Conservation (phyloP, 768 basidiomycete species). For the Rhodocollybia butyracea region DNA sequence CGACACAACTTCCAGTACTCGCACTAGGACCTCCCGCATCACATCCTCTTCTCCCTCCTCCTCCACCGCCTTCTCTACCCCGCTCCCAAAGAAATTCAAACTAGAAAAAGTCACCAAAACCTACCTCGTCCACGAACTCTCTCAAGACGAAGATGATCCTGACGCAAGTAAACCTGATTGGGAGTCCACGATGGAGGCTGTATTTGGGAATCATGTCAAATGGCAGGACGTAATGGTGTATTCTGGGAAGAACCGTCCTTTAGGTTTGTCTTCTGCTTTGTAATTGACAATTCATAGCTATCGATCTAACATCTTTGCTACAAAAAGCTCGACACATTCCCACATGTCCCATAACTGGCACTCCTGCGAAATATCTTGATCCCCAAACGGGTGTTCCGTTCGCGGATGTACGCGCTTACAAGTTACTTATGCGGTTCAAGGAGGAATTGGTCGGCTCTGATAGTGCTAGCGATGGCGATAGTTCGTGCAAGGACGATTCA, state of each 20-base stretch:
- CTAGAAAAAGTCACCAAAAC: conserved; percentile 59
- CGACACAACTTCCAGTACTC: no score
- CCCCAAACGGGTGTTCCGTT: conserved; percentile 79
- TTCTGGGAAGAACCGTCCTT: conserved; percentile 59
- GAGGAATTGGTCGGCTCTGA: background rate
- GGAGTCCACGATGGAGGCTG: conserved; percentile 72
- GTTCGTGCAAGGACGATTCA: no score
- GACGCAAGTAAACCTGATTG: conserved; percentile 51
- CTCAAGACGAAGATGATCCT: conserved; percentile 5
- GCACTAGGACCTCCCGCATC: no score
- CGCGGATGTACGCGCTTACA: conserved; percentile 65
- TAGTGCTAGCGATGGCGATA: background rate
- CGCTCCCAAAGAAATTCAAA: background rate
- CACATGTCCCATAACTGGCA: conserved; percentile 77
- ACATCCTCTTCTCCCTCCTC: no score
- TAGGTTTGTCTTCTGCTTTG: conserved; percentile 39
- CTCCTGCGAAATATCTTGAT: conserved; percentile 73
- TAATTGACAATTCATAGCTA: background rate
- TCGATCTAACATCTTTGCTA: background rate
- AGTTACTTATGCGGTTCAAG: conserved; percentile 37
- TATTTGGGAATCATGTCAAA: conserved; percentile 83
- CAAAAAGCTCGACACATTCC: conserved; percentile 58
- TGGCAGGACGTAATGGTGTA: conserved; percentile 69
- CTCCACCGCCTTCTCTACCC: no score
- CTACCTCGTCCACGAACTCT: conserved; percentile 65